These are phyloP conservation scores for Dissophora ornata DNA, from an alignment of 192 early-diverging fungal species.

Conservation along the genomic window DNA sequence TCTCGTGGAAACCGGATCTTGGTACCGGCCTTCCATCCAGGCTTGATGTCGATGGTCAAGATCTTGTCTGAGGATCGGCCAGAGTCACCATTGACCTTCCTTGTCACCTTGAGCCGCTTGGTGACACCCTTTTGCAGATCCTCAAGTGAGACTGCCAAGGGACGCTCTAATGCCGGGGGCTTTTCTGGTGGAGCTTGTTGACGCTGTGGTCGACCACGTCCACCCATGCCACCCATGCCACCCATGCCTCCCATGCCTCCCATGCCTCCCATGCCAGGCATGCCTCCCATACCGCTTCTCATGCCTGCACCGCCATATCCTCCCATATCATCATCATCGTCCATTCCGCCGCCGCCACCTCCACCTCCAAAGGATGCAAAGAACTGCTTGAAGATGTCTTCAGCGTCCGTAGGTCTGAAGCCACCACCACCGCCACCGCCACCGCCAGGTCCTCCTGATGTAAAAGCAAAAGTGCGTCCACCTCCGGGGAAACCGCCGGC, in stretches of 20 bases:
- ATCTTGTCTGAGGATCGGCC: constrained; percentile 79
- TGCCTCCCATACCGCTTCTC: constrained; percentile 54
- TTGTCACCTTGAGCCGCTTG: constrained; percentile 94
- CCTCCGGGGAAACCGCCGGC: constrained; percentile 63
- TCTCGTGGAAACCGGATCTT: constrained; percentile 92
- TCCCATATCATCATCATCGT: constrained; percentile 62
- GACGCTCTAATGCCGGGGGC: constrained; percentile 64
- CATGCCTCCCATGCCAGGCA: constrained; percentile 54
- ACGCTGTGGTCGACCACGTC: constrained; percentile 37
- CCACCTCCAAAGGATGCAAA: constrained; percentile 73
- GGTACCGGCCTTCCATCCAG: constrained; percentile 97
- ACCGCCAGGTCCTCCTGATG: constrained; percentile 37
- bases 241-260: constrained; percentile 48
- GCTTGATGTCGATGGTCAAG: constrained; percentile 85
- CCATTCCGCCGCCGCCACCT: constrained; percentile 58
- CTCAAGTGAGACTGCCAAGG: constrained; percentile 87
- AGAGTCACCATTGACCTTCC: constrained; percentile 58
- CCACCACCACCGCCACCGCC: constrained; percentile 55
- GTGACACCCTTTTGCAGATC: constrained; percentile 91
- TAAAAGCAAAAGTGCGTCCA: constrained; percentile 73
- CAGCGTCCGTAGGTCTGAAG: constrained; percentile 77
- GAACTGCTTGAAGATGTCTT: constrained; percentile 92
- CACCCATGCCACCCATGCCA: constrained; percentile 18
- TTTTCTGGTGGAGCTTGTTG: constrained; percentile 24
- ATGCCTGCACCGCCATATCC: constrained; percentile 35